Conservation (phyloP, 140 eudicot species). For the Cichorium intybus region DNA sequence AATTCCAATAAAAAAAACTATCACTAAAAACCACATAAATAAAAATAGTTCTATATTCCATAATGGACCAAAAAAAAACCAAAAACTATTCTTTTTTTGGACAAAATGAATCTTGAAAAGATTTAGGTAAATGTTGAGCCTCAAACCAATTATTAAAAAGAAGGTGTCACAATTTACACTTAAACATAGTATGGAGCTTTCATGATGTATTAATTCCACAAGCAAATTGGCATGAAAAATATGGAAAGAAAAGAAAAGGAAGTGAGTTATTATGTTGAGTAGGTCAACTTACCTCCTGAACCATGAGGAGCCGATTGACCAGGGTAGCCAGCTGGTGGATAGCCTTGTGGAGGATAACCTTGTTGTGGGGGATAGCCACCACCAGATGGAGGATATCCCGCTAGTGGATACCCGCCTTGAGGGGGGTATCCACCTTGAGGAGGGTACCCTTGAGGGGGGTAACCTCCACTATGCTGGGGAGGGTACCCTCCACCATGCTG, state of each 20-base stretch:
- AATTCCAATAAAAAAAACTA: too few relatives aligned
- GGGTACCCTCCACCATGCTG: slow-evolving; percentile 43
- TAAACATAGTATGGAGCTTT: too few relatives aligned
- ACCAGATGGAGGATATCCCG: slow-evolving; percentile 25
- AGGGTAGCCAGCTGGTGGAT: slow-evolving; percentile 57
- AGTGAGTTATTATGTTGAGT: background rate
- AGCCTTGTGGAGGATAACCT: slow-evolving; percentile 28
- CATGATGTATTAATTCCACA: slow-evolving; percentile 10
- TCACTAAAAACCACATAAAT: too few relatives aligned
- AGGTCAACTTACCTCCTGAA: slow-evolving; percentile 42
- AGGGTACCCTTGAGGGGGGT: slow-evolving; percentile 47
- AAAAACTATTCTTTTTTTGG: background rate
- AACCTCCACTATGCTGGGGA: slow-evolving; percentile 49
- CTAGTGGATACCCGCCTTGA: slow-evolving; percentile 22
- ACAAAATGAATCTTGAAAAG: background rate
- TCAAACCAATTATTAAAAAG: background rate
- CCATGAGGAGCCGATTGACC: slow-evolving; percentile 57
- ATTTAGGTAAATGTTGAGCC: background rate
- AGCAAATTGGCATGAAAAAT: background rate
- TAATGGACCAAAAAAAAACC: background rate
- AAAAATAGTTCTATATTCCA: too few relatives aligned
- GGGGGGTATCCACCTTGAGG: slow-evolving; percentile 5
- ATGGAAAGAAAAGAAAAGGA: background rate
- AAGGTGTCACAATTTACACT: too few relatives aligned
- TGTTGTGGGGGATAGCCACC: slow-evolving; percentile 32